These are phyloP conservation scores for Leccinum rimulosum DNA, from an alignment of 768 basidiomycete species.

Conservation along the genomic window DNA sequence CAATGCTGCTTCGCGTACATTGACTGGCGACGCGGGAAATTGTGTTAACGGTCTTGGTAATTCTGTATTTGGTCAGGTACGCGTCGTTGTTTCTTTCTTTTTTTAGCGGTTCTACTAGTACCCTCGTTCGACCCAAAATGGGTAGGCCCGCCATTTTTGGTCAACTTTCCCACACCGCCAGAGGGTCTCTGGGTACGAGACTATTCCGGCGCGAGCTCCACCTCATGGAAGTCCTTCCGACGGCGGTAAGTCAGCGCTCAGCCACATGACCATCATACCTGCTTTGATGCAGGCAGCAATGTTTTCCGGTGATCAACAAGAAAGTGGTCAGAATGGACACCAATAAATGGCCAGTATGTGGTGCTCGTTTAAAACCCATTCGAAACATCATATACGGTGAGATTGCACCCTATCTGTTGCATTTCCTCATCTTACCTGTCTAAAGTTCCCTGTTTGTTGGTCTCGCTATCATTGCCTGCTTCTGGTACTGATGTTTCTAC, in stretches of 20 bases:
- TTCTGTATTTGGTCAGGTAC: slow-evolving; percentile 28
- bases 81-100: not conserved
- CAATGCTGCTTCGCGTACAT: slow-evolving; percentile 21
- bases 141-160: no score
- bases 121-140: no score
- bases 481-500: slow-evolving; percentile 3
- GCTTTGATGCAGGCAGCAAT: slow-evolving; percentile 83
- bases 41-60: slow-evolving; percentile 24
- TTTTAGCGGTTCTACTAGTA: not conserved
- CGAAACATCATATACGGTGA: slow-evolving; percentile 84
- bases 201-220: no score
- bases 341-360: slow-evolving; percentile 91
- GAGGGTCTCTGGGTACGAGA: no score
- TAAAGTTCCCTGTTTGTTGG: slow-evolving; percentile 46
- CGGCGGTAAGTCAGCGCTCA: no score
- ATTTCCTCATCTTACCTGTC: slow-evolving; percentile 3
- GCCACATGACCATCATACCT: slow-evolving; percentile 43
- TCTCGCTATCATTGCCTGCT: not conserved
- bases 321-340: slow-evolving; percentile 68
- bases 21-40: slow-evolving; percentile 20
- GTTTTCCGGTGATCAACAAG: slow-evolving; percentile 76
- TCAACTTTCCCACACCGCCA: no score
- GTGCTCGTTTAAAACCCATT: slow-evolving; percentile 83
- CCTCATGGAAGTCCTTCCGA: no score
- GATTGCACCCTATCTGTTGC: not conserved